Conservation (phyloP, 306 rosid genomes). For the Gastrolobium bilobum region DNA sequence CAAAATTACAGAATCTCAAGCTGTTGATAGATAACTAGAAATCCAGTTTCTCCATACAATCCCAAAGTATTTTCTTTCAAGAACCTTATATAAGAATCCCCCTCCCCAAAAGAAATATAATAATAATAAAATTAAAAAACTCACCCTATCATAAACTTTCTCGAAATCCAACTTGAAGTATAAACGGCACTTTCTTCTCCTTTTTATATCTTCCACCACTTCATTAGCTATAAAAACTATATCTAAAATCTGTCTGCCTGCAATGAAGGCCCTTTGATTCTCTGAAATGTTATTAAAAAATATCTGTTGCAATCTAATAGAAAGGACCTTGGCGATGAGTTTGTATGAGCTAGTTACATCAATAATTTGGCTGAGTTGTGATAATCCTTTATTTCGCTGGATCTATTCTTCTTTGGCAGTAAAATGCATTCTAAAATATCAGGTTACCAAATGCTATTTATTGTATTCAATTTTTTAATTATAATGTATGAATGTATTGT, state of each 20-base stretch:
- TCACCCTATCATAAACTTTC: background rate
- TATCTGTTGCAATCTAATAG: background rate
- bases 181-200: background rate
- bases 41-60: conserved; percentile 8
- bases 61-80: background rate
- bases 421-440: conserved; percentile 21
- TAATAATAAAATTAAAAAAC: background rate
- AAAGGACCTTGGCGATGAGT: background rate
- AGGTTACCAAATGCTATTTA: conserved; percentile 6
- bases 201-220: background rate
- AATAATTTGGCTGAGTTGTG: conserved; percentile 16
- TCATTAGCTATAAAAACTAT: background rate
- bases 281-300: conserved; percentile 3
- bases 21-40: conserved; percentile 22
- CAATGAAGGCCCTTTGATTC: background rate
- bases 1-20: background rate
- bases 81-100: conserved; percentile 3
- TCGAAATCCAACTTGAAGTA: conserved; percentile 10
- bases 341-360: conserved; percentile 19
- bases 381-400: conserved; percentile 2
- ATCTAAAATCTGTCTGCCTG: conserved; percentile 23
- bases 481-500: too few relatives aligned
- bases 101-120: too few relatives aligned
- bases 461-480: conserved; percentile 9
- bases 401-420: background rate